phyloP scores from a whole-genome alignment of 345 rosid species.

The Pseudoturritis turrita region DNA sequence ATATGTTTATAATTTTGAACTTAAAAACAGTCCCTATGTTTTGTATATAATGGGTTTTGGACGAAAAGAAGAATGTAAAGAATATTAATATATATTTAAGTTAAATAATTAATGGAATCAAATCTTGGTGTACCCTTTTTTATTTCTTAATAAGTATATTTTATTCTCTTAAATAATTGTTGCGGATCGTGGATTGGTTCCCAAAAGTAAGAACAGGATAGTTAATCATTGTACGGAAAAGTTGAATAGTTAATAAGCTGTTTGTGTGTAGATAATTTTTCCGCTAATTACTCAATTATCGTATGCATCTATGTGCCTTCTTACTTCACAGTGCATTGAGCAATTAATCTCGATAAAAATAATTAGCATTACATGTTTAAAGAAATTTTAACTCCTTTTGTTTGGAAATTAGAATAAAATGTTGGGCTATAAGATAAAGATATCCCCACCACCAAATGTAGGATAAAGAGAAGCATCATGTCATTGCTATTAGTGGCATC shows the following conservation, averaged over 20 bases:
- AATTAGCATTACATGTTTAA: neutral
- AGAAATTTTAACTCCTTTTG: neutral
- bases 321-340: neutral
- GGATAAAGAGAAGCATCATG: constrained; percentile 22
- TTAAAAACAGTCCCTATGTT: neutral
- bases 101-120: neutral
- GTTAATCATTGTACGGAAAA: constrained; percentile 21
- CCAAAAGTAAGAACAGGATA: constrained; percentile 25
- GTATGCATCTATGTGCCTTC: neutral
- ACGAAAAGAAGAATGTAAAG: constrained; percentile 14
- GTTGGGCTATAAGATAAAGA: neutral
- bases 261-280: constrained; percentile 5
- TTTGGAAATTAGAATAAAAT: neutral
- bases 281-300: constrained; percentile 22
- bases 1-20: neutral
- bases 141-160: neutral
- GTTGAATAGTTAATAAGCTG: neutral
- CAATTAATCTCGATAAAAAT: neutral
- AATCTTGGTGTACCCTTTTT: neutral
- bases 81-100: neutral
- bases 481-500: constrained; percentile 21
- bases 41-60: constrained; percentile 10
- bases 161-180: neutral
- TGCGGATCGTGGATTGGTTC: constrained; percentile 10
- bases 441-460: constrained; percentile 7